Evolutionary conservation across 257 asterid species (phyloP).

Genomic region (Solanum pennellii): DNA sequence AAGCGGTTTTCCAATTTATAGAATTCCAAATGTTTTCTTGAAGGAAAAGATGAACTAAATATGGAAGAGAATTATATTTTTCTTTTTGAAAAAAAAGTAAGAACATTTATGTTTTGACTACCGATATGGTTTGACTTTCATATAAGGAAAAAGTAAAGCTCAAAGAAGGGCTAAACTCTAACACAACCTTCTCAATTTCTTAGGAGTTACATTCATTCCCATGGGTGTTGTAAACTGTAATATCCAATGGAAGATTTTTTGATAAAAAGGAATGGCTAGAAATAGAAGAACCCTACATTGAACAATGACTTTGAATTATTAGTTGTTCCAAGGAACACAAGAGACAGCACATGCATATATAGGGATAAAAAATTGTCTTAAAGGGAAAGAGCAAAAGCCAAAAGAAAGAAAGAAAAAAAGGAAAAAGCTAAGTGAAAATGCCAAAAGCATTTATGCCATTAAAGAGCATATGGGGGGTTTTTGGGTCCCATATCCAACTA

Average conservation of each 20-base stretch:
- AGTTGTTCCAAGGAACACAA: background rate
- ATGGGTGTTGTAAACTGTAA: background rate
- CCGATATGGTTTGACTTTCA: no score
- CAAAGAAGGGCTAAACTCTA: no score
- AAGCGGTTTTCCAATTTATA: no score
- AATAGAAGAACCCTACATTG: background rate
- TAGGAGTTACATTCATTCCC: background rate
- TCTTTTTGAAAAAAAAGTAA: no score
- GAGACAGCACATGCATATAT: background rate
- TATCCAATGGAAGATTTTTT: background rate
- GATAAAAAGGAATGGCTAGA: background rate
- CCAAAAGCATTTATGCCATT: conserved; percentile 31
- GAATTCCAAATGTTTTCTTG: no score
- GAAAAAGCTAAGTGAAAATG: conserved; percentile 18
- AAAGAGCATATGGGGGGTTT: conserved; percentile 12
- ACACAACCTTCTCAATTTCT: background rate
- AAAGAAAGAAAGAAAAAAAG: conserved; percentile 6
- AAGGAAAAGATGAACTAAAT: no score
- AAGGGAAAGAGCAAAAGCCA: conserved; percentile 8
- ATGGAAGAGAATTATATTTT: no score
- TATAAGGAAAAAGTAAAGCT: no score
- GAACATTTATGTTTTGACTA: no score
- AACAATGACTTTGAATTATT: background rate
- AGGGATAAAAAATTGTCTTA: background rate
- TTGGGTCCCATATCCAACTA: conserved; percentile 22